These are phyloP conservation scores for Cubamyces sp. DNA, from an alignment of 768 basidiomycete species.

Conservation along the genomic window DNA sequence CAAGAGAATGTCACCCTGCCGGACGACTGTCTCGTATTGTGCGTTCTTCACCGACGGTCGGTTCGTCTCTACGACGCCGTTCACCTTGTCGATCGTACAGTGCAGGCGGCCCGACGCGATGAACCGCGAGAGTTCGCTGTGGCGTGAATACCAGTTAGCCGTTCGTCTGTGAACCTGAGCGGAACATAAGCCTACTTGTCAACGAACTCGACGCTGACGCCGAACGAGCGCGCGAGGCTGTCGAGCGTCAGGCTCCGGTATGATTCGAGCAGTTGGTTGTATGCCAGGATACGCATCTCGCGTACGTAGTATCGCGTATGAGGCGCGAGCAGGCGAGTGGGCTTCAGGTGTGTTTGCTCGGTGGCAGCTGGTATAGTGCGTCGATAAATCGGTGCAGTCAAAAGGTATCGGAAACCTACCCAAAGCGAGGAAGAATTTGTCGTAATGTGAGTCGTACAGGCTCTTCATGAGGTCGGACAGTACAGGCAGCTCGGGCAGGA, in stretches of 20 bases:
- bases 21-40: conserved; percentile 92
- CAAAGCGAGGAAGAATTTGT: conserved; percentile 90
- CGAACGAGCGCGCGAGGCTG: conserved; percentile 84
- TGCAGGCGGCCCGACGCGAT: conserved; percentile 86
- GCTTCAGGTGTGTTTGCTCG: conserved; percentile 85
- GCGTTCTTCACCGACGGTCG: conserved; percentile 75
- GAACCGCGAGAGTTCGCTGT: conserved; percentile 88
- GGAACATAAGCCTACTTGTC: conserved; percentile 62
- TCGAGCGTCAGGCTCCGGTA: conserved; percentile 90
- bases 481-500: conserved; percentile 79
- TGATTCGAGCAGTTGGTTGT: conserved; percentile 87
- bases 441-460: conserved; percentile 92
- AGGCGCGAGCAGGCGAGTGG: conserved; percentile 81
- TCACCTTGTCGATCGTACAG: conserved; percentile 93
- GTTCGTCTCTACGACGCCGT: conserved; percentile 91
- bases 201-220: conserved; percentile 85
- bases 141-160: not conserved
- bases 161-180: not conserved
- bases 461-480: conserved; percentile 84
- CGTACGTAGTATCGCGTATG: conserved; percentile 91
- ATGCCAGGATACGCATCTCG: conserved; percentile 96
- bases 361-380: conserved; percentile 63
- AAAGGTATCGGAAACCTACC: conserved; percentile 47
- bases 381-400: conserved; percentile 7
- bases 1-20: conserved; percentile 88